Base-by-base conservation (phyloP, 192 early-diverging fungal genomes). In the Linnemannia hyalina region DNA sequence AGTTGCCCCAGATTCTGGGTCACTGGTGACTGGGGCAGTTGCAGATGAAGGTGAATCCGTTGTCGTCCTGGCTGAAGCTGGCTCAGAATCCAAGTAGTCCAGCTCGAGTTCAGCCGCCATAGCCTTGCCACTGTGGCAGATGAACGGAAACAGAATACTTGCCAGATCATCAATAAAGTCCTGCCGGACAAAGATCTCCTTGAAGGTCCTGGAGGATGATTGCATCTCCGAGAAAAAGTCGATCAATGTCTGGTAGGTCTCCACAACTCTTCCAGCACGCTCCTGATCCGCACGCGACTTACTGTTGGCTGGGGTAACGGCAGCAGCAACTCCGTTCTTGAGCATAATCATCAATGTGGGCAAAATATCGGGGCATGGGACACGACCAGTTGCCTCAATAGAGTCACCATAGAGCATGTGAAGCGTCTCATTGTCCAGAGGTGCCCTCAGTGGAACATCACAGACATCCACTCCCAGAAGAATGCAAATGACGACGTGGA, bases 151-250 rank as follows among this genome's bases (percentile, higher is more conserved):
- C 6, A 94, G 32, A 35, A 92, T 89, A 26, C 84, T 79, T 29
- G 94, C 82, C 20, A 94, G 74, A 20, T 77, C 83, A 73, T 93
- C 93, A 68, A 93, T 76, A 29, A 89, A 82, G 40, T 94, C 93
- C 11, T 81, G 82, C 10, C 85, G 90, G 6, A 72, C 72, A 65
- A 92, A 90, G 32, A 82, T 80, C 22, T 94, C 93, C 72, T 87
- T 90, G 60, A 94, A 91, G 26, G 90, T 87, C 36, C 85, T 85
- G 23, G 88, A 92, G 49, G 80, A 86, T 29, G 77, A 44, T 68
- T 90, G 88, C 90, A 92, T 88, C 26, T 90, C 90, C 3, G 76
- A 77, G 26, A 93, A 77, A 65, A 91, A 92, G 65, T 89, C 82
- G 29, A 92, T 82, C 36, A 91, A 46, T 0, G 90, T 88, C 72